Base-by-base conservation (phyloP, 176 grass and related monocot genomes). In the Puya raimondii region DNA sequence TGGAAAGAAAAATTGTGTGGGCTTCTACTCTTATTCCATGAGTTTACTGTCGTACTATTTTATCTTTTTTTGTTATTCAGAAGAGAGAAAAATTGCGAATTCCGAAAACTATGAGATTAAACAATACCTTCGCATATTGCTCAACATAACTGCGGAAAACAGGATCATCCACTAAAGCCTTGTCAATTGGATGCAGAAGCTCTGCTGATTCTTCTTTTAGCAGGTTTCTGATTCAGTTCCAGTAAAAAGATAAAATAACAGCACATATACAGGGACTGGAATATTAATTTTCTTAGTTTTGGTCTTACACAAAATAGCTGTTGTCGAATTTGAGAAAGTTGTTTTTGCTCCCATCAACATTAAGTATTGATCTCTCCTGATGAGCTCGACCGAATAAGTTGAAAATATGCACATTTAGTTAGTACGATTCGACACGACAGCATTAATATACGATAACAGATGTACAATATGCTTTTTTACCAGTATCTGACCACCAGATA, bases 401-500 rank as follows among this genome's bases (percentile, higher is more conserved):
- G 2, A 16, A 48, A 48, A 70, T 3, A 14, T 18, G 4, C 53
- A 58, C 53, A 58, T 58, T 17, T 18, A 20, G 18, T 58, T 58
- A 58, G 16, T 26, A 14, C n/a, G n/a, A n/a, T 17, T n/a, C 16
- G 18, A 58, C 53, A 58, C n/a, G 3, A 8, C 53, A 58, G 18
- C 53, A 58, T 58, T n/a, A 15, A 7, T 20, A 58, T 58, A 15
- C 53, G 15, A 17, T 17, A n/a, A 58, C 12, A n/a, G 12, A n/a
- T 26, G 25, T 26, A 26, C 18, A 2, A 58, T 20, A 20, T 18
- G 53, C 18, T 58, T n/a, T n/a, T 16, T 64, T 88, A 92, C 86
- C 70, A 89, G 78, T 26, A 86, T 93, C 64, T 93, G 90, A 4
- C 80, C 86, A 9, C 85, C 90, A 7, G 90, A 93, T 14, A 93